Conservation (phyloP, 2,329 filamentous ascomycete genomes). For the Pezicula carpinea region DNA sequence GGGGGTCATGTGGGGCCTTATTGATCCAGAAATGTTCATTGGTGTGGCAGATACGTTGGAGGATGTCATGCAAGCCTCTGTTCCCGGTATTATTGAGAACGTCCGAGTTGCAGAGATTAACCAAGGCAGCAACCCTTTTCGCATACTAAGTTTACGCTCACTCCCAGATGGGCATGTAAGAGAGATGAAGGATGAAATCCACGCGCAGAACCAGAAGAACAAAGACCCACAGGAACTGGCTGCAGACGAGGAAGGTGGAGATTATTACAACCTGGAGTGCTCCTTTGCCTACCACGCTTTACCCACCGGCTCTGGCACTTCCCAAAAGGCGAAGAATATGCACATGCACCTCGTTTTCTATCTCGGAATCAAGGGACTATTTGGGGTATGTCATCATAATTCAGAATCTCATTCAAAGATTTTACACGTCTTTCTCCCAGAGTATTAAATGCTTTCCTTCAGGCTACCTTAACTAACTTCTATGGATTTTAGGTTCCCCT, state of each 20-base stretch:
- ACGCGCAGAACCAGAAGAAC: slow-evolving; percentile 70
- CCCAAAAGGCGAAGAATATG: slow-evolving; percentile 88
- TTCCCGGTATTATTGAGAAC: slow-evolving; percentile 87
- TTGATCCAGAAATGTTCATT: slow-evolving; percentile 95
- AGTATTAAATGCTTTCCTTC: too few relatives aligned
- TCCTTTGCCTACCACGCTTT: slow-evolving; percentile 88
- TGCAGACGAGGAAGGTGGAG: slow-evolving; percentile 83
- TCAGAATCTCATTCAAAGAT: too few relatives aligned
- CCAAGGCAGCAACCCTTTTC: slow-evolving; percentile 85
- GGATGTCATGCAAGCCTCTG: slow-evolving; percentile 95
- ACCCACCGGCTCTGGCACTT: slow-evolving; percentile 64
- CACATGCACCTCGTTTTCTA: slow-evolving; percentile 97
- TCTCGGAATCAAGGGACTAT: slow-evolving; percentile 51
- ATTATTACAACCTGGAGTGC: slow-evolving; percentile 89
- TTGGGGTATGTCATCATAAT: slow-evolving; percentile 40
- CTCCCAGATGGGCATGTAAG: slow-evolving; percentile 77
- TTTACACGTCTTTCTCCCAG: too few relatives aligned
- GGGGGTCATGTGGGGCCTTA: slow-evolving; percentile 79
- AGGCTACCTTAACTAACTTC: slow-evolving; percentile 2
- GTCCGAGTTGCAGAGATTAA: slow-evolving; percentile 93
- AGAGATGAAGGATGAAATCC: slow-evolving; percentile 77
- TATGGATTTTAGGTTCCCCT: slow-evolving; percentile 13
- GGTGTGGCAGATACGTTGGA: slow-evolving; percentile 87
- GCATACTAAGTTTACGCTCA: slow-evolving; percentile 81
- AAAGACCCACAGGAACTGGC: slow-evolving; percentile 85